A percentile compares a stretch with the other conserved stretches of the same genome.
Evolutionary conservation across 164 flowering plant species (phyloP).

Genomic region (Aristolochia californica): DNA sequence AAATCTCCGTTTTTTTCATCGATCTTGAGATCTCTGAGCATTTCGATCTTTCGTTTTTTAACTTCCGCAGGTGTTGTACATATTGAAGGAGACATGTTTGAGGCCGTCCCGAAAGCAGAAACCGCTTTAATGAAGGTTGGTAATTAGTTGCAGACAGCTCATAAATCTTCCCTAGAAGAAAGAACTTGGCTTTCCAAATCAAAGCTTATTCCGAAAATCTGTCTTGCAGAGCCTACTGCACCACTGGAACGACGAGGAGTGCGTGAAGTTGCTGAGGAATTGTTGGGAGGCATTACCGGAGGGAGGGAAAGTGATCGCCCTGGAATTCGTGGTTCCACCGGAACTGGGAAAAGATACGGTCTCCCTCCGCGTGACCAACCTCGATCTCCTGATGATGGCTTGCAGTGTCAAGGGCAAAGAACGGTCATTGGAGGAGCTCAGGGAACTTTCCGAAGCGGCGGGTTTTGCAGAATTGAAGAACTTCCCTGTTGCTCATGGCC

Average conservation of each 20-base stretch:
- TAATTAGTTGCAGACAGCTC: too few relatives aligned
- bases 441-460: constrained; percentile 14
- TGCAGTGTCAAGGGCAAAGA: constrained; percentile 14
- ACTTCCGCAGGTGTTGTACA: constrained; percentile 31
- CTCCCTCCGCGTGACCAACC: constrained; percentile 5
- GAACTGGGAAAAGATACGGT: constrained; percentile 6
- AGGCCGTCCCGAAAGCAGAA: too few relatives aligned
- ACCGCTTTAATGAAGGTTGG: constrained; percentile 86
- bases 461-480: constrained; percentile 11
- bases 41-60: background rate
- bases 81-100: constrained; percentile 89
- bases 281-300: constrained; percentile 23
- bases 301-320: constrained; percentile 25
- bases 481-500: constrained; percentile 1
- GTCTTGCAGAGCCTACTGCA: constrained; percentile 10
- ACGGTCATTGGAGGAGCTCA: constrained; percentile 21
- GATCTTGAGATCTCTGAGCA: background rate
- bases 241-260: constrained; percentile 22
- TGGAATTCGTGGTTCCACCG: constrained; percentile 22
- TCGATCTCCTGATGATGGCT: constrained; percentile 12
- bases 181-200: too few relatives aligned
- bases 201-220: too few relatives aligned
- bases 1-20: background rate
- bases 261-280: constrained; percentile 21
- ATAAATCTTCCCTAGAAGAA: too few relatives aligned